Percentiles rank a stretch among this genome's conserved stretches.
Evolutionary conservation across 371 early-diverging fungal species (phyloP).

Genomic region (Catenaria anguillulae): DNA sequence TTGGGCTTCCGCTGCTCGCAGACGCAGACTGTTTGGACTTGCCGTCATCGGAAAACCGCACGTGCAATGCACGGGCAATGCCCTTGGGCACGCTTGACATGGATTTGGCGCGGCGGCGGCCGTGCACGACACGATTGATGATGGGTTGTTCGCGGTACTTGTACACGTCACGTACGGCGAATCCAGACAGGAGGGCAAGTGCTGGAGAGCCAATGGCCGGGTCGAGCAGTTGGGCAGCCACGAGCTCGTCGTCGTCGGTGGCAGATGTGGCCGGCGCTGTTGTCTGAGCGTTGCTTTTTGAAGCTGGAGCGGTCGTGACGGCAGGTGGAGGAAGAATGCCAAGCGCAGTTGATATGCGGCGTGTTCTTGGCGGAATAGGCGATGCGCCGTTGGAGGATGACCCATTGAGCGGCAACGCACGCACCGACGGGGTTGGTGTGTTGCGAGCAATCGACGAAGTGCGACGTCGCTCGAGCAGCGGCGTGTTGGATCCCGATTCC

Average conservation of each 20-base stretch:
- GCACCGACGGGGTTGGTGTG: not conserved
- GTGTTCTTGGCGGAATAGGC: not conserved
- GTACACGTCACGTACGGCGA: constrained; percentile 1
- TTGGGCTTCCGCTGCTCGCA: not conserved
- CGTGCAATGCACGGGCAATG: not conserved
- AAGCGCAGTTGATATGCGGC: too few species aligned
- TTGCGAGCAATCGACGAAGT: too few species aligned
- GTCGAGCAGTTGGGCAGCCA: not conserved
- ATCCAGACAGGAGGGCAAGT: not conserved
- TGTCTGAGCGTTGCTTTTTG: too few species aligned
- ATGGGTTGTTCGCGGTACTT: not conserved
- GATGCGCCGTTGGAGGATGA: not conserved
- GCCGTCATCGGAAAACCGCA: not conserved
- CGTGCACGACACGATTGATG: not conserved
- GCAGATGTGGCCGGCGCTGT: not conserved
- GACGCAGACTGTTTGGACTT: too few species aligned
- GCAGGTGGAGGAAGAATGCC: too few species aligned
- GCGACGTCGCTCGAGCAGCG: not conserved
- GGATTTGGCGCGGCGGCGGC: not conserved
- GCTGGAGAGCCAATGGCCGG: not conserved
- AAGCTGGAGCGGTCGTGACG: not conserved
- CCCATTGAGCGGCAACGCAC: not conserved
- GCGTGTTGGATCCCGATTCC: not conserved
- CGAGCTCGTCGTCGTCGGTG: too few species aligned
- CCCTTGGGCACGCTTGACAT: not conserved